A percentile compares a stretch with the other conserved stretches of the same genome.
phyloP scores from a whole-genome alignment of 2,329 filamentous ascomycete genomes.

The Aspergillus pseudoviridinutans region DNA sequence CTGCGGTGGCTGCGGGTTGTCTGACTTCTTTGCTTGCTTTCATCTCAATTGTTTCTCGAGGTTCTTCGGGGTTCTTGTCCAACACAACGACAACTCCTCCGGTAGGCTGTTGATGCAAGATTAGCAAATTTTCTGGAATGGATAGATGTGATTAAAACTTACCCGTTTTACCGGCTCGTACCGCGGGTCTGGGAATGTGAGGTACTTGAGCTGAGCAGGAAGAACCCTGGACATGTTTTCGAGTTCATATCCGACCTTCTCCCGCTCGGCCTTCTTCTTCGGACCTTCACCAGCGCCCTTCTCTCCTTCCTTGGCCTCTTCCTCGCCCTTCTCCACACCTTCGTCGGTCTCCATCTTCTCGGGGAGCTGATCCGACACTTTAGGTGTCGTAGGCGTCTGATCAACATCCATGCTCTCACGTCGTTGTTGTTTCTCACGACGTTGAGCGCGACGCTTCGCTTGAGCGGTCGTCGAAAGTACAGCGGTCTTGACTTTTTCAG shows the following conservation, averaged over 20 bases:
- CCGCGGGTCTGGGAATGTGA: slow-evolving; percentile 83
- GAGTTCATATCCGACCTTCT: slow-evolving; percentile 93
- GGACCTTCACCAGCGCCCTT: slow-evolving; percentile 57
- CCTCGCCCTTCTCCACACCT: slow-evolving; percentile 58
- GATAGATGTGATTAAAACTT: slow-evolving; percentile 28
- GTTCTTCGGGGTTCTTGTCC: slow-evolving; percentile 74
- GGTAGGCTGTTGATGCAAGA: slow-evolving; percentile 61
- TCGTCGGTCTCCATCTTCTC: slow-evolving; percentile 82
- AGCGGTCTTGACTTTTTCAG: slow-evolving; percentile 89
- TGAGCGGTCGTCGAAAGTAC: slow-evolving; percentile 95
- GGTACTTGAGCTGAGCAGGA: slow-evolving; percentile 88
- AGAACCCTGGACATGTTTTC: slow-evolving; percentile 97
- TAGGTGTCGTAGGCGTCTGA: slow-evolving; percentile 69
- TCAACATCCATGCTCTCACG: slow-evolving; percentile 96
- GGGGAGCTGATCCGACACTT: slow-evolving; percentile 53
- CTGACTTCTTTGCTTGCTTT: slow-evolving; percentile 72
- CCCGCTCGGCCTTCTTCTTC: slow-evolving; percentile 91
- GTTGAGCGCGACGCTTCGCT: slow-evolving; percentile 89
- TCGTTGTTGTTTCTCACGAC: slow-evolving; percentile 85
- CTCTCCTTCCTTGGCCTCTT: slow-evolving; percentile 55
- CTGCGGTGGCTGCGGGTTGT: slow-evolving; percentile 41
- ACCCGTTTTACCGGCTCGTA: slow-evolving; percentile 94
- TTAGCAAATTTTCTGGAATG: slow-evolving; percentile 38
- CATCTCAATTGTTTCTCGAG: slow-evolving; percentile 80
- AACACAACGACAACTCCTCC: slow-evolving; percentile 89